These are phyloP conservation scores for Gossypium lobatum DNA, from an alignment of 441 rosid species.

Conservation along the genomic window DNA sequence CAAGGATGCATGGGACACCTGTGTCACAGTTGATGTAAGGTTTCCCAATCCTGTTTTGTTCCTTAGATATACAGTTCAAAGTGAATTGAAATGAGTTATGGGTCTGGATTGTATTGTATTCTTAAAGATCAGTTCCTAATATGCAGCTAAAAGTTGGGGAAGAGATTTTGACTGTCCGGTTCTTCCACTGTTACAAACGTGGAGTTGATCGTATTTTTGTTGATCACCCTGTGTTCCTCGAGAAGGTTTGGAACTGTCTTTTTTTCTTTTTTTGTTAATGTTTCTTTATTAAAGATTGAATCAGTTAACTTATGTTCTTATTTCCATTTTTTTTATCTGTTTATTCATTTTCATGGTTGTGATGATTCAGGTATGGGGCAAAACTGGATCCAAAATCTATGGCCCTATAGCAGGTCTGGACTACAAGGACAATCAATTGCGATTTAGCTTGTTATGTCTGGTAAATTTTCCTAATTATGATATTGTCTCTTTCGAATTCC, in stretches of 20 bases:
- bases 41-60: not conserved
- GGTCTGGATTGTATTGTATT: conserved; percentile 12
- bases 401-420: conserved; percentile 77
- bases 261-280: not conserved
- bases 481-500: not conserved
- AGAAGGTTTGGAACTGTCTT: conserved; percentile 40
- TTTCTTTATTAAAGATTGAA: not conserved
- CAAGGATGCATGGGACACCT: conserved; percentile 91
- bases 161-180: conserved; percentile 55
- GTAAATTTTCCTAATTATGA: conserved; percentile 21
- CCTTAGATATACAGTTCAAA: not conserved
- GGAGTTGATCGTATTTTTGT: conserved; percentile 94
- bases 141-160: conserved; percentile 60
- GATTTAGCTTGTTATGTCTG: conserved; percentile 76
- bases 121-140: not conserved
- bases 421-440: conserved; percentile 74
- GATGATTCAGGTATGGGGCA: conserved; percentile 69
- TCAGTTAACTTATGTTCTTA: not conserved
- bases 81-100: not conserved
- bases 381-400: conserved; percentile 79
- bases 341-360: conserved; percentile 13
- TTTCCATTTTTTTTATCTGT: not conserved
- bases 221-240: conserved; percentile 94
- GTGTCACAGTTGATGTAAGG: conserved; percentile 43
- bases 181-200: conserved; percentile 86